phyloP scores from a whole-genome alignment of 805 yeast species.

The Wickerhamomyces chambardii region DNA sequence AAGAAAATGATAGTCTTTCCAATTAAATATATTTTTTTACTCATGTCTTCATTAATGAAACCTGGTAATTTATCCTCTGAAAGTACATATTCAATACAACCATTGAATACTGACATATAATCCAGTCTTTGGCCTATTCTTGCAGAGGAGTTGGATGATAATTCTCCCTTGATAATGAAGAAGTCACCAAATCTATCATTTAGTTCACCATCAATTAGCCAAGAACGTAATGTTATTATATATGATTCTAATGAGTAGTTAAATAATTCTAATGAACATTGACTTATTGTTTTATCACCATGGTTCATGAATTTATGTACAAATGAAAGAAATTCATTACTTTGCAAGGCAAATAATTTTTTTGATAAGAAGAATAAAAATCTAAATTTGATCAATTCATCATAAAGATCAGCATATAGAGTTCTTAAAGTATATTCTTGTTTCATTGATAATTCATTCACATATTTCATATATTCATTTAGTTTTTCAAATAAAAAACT shows the following conservation, averaged over 20 bases:
- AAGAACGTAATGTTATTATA: conserved; percentile 44
- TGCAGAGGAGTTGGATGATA: too few relatives aligned
- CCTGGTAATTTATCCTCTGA: conserved; percentile 24
- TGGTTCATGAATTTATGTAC: conserved; percentile 41
- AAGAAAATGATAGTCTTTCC: conserved; percentile 70
- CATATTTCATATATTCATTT: conserved; percentile 29
- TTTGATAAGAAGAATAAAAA: conserved; percentile 37
- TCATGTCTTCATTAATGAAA: conserved; percentile 25
- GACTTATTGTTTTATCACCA: conserved; percentile 52
- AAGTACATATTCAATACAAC: conserved; percentile 10
- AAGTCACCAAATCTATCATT: conserved; percentile 50
- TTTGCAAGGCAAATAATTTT: conserved; percentile 23
- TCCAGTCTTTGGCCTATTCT: conserved; percentile 8
- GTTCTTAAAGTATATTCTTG: conserved; percentile 19
- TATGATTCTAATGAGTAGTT: conserved; percentile 46
- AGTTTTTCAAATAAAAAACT: conserved; percentile 35
- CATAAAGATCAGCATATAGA: conserved; percentile 29
- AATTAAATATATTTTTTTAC: conserved; percentile 44
- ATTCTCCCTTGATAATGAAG: conserved; percentile 37
- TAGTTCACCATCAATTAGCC: conserved; percentile 67
- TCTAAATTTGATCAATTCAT: conserved; percentile 48
- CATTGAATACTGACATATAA: too few relatives aligned
- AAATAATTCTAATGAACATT: conserved; percentile 35
- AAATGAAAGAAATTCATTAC: conserved; percentile 45
- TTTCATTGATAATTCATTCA: conserved; percentile 35